phyloP scores from a whole-genome alignment of 257 asterid species.

The Euphrasia confusa region DNA sequence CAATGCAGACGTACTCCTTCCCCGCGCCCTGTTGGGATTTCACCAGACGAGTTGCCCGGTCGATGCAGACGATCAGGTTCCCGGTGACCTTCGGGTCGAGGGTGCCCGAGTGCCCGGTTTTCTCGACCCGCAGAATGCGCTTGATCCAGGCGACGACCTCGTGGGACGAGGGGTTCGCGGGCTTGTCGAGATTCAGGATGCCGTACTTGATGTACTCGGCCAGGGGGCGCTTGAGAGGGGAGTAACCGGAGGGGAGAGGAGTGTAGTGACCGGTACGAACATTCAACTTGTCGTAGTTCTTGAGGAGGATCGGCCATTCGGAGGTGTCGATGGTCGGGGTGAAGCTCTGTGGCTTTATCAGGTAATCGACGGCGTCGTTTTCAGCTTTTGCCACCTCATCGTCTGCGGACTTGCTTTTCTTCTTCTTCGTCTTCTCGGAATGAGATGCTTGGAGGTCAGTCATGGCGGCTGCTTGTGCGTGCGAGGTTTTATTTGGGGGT shows the following conservation, averaged over 20 bases:
- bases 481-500: neutral
- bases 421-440: slow-evolving; percentile 67
- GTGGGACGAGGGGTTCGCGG: slow-evolving; percentile 88
- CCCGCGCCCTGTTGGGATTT: slow-evolving; percentile 98
- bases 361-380: slow-evolving; percentile 40
- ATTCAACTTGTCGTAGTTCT: slow-evolving; percentile 77
- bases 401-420: slow-evolving; percentile 42
- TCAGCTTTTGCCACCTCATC: slow-evolving; percentile 9
- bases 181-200: slow-evolving; percentile 73
- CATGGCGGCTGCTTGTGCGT: slow-evolving; percentile 39
- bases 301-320: slow-evolving; percentile 86
- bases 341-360: slow-evolving; percentile 74
- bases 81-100: slow-evolving; percentile 95
- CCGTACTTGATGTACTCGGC: slow-evolving; percentile 80
- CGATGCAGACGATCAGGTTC: slow-evolving; percentile 83
- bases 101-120: slow-evolving; percentile 95
- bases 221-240: slow-evolving; percentile 81
- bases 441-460: slow-evolving; percentile 55
- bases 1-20: slow-evolving; percentile 83
- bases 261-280: slow-evolving; percentile 95
- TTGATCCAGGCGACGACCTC: slow-evolving; percentile 97
- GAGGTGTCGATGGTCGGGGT: slow-evolving; percentile 83
- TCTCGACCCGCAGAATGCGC: slow-evolving; percentile 78
- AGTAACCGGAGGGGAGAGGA: slow-evolving; percentile 77
- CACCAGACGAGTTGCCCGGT: slow-evolving; percentile 88